Conservation (phyloP, 495 filamentous ascomycete genomes). For the Xylaria venustula region DNA sequence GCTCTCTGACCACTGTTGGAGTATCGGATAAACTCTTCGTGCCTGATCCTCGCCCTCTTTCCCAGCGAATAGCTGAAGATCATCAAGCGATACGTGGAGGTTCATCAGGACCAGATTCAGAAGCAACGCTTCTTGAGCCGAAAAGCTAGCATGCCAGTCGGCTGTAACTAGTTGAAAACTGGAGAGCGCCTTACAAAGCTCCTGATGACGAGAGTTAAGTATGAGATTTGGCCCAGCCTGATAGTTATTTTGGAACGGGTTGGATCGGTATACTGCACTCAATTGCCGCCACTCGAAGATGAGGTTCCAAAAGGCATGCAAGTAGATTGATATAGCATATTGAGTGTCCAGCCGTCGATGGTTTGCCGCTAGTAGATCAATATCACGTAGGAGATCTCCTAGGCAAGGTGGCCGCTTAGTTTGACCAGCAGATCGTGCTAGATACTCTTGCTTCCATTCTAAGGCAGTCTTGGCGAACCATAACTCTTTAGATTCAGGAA, state of each 20-base stretch:
- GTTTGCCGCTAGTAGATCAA: slow-evolving; percentile 40
- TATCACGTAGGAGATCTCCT: slow-evolving; percentile 51
- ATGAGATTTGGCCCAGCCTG: slow-evolving; percentile 39
- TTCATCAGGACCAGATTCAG: slow-evolving; percentile 58
- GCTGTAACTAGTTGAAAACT: slow-evolving; percentile 27
- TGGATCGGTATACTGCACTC: slow-evolving; percentile 40
- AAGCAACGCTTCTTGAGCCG: slow-evolving; percentile 44
- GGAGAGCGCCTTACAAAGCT: slow-evolving; percentile 40
- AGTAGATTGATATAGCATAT: slow-evolving; percentile 48
- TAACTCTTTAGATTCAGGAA: slow-evolving; percentile 52
- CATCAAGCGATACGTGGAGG: slow-evolving; percentile 60
- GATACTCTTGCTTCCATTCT: slow-evolving; percentile 56
- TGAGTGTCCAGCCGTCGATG: slow-evolving; percentile 50
- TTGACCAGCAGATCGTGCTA: slow-evolving; percentile 26
- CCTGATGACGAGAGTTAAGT: slow-evolving; percentile 51
- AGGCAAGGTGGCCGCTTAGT: slow-evolving; percentile 45
- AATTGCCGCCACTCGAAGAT: slow-evolving; percentile 61
- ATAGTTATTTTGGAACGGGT: slow-evolving; percentile 10
- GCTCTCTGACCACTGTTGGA: slow-evolving; percentile 54
- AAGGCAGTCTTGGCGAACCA: slow-evolving; percentile 57
- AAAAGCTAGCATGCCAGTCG: slow-evolving; percentile 28
- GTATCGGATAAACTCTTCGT: slow-evolving; percentile 48
- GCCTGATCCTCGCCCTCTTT: slow-evolving; percentile 63
- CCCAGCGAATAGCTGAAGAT: slow-evolving; percentile 63
- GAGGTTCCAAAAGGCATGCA: slow-evolving; percentile 58